Evolutionary conservation across 768 basidiomycete genomes (phyloP).

Genomic region (Trichaptum fuscoviolaceum): DNA sequence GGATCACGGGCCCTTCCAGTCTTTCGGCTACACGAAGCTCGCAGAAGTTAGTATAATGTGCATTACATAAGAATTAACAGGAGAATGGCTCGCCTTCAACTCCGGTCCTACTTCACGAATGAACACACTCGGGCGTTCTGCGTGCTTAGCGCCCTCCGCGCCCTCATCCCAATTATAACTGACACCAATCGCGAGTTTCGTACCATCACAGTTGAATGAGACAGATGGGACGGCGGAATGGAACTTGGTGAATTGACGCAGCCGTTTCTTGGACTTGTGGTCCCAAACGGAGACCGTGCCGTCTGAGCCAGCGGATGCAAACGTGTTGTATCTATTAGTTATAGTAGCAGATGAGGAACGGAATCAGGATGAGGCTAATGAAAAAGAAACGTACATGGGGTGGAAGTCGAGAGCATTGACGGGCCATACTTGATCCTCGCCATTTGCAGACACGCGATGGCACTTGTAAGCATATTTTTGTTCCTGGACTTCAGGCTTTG

Average conservation of each 20-base stretch:
- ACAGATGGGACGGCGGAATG: constrained; percentile 68
- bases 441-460: constrained; percentile 84
- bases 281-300: constrained; percentile 96
- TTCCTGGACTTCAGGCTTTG: constrained; percentile 70
- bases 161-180: constrained; percentile 92
- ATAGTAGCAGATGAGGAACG: not conserved
- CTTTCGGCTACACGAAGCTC: constrained; percentile 20
- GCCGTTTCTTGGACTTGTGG: constrained; percentile 90
- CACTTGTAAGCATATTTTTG: constrained; percentile 96
- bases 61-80: not conserved
- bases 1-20: constrained; percentile 14
- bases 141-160: constrained; percentile 61
- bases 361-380: not conserved
- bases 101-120: constrained; percentile 70
- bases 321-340: constrained; percentile 75
- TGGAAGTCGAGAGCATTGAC: constrained; percentile 96
- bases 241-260: constrained; percentile 86
- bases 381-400: constrained; percentile 50
- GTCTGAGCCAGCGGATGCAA: constrained; percentile 94
- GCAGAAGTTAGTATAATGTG: not conserved
- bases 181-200: constrained; percentile 74
- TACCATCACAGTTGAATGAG: constrained; percentile 80
- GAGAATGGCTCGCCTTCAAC: constrained; percentile 50
- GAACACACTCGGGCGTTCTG: constrained; percentile 55
- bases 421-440: constrained; percentile 94